These are phyloP conservation scores for Ganoderma sinense DNA, from an alignment of 1,284 basidiomycete genomes.

Conservation along the genomic window DNA sequence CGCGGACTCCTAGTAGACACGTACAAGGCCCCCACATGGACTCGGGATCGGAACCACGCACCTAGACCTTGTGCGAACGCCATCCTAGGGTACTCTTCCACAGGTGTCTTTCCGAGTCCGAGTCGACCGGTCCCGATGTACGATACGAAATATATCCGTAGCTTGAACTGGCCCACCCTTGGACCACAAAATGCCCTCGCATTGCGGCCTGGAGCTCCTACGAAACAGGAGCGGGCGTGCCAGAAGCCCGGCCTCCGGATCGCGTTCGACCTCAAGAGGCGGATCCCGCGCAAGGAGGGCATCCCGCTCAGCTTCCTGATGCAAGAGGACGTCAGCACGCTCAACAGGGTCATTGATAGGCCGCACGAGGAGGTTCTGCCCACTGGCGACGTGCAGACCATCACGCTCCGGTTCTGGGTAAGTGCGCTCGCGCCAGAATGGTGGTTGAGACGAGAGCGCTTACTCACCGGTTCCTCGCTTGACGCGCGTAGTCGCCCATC, in stretches of 20 bases:
- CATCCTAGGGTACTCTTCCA: background rate
- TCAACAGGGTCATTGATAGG: background rate
- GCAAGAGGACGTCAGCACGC: background rate
- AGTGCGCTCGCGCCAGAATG: background rate
- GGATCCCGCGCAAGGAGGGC: background rate
- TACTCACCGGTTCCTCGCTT: background rate
- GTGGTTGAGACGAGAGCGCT: background rate
- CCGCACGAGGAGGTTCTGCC: background rate
- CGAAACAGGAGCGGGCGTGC: background rate
- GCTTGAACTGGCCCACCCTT: background rate
- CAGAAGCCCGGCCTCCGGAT: background rate
- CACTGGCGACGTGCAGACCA: background rate
- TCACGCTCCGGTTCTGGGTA: constrained; percentile 1
- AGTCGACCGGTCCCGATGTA: background rate
- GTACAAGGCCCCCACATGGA: background rate
- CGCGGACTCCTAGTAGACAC: background rate
- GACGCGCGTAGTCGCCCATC: background rate
- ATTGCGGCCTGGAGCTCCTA: background rate
- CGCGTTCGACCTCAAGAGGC: background rate
- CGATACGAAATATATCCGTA: background rate
- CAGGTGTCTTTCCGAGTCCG: too few species aligned
- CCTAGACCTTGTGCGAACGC: background rate
- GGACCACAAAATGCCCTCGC: background rate
- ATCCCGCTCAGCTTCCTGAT: background rate
- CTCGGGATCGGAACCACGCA: background rate